Base-by-base conservation (phyloP, 1,139 yeast species). In the Candida pseudoviswanathii region DNA sequence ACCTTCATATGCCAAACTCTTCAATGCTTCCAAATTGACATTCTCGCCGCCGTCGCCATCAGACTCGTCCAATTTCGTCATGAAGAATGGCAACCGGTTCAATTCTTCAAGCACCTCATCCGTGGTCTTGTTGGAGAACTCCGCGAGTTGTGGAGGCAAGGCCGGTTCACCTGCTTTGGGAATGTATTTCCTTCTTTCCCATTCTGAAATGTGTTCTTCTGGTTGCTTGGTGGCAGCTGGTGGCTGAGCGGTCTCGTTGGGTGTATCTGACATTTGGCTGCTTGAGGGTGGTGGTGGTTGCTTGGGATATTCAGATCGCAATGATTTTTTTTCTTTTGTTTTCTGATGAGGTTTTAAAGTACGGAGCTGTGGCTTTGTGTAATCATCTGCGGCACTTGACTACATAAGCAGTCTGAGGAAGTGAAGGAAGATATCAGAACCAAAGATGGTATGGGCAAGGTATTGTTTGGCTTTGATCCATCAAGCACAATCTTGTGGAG, bases 1-100 rank as follows among this genome's bases (percentile, higher is more conserved):
- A 33, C 99, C 99, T 46, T 94, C 99, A 63, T 89, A 92, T 0
- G 96, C 97, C 60, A 95, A 75, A 9, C 97, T 94, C 63, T 85
- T 86, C 54, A 94, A 77, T 0, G 99, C 99, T 63, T 94, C 98
- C 24, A 95, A 70, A 47, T 82, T 85, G 4, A 77, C 63, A 60
- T 89, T 90, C 43, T 84, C 87, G 33, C 92, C 95, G 34, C 87
- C 89, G 7, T 82, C 87, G 6, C 89, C 94, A 60, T 86, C 89
- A 5, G 84, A 80, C 38, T 84, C 89, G 59, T 87, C 96, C 29
- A 91, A 69, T 60, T 88, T 80, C 6, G 94, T 91, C 99, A 94
- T 95, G 75, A 94, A 95, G 60, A 94, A 88, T 11, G 99, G 99
- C 64, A 91, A 73, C 58, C 89, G 77, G 64, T 90, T 91, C 61